These are phyloP conservation scores for Fusarium sp. DNA, from an alignment of 2,329 filamentous ascomycete species.

Conservation along the genomic window DNA sequence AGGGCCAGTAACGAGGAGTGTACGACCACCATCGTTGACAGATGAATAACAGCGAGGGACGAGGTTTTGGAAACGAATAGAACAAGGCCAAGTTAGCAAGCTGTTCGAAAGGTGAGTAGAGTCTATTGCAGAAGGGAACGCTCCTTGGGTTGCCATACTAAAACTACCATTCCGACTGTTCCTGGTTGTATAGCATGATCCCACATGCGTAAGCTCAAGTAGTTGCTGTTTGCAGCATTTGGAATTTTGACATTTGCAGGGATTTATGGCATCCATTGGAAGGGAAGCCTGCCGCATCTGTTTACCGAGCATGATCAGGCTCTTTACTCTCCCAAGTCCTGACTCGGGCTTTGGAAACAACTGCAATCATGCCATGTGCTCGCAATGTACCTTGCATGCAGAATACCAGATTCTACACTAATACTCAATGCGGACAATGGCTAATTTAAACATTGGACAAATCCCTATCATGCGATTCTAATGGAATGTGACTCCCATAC, in stretches of 20 bases:
- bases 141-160: accelerated
- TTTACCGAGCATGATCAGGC: no score
- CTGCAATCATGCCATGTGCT: neutral
- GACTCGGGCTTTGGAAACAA: neutral
- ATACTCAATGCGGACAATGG: no score
- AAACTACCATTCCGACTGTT: no score
- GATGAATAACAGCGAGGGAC: no score
- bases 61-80: neutral
- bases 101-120: no score
- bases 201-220: neutral
- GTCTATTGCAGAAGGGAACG: no score
- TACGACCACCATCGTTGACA: accelerated
- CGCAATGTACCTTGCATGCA: neutral
- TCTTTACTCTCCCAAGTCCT: neutral
- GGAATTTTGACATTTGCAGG: neutral
- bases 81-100: accelerated
- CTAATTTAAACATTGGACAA: no score
- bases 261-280: no score
- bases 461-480: no score
- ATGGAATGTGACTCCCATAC: neutral
- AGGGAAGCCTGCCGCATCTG: no score
- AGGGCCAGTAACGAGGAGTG: neutral
- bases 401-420: neutral
- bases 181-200: no score
- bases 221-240: neutral